Evolutionary conservation across 2,329 filamentous ascomycete species (phyloP).

Genomic region (Byssothecium circinans): DNA sequence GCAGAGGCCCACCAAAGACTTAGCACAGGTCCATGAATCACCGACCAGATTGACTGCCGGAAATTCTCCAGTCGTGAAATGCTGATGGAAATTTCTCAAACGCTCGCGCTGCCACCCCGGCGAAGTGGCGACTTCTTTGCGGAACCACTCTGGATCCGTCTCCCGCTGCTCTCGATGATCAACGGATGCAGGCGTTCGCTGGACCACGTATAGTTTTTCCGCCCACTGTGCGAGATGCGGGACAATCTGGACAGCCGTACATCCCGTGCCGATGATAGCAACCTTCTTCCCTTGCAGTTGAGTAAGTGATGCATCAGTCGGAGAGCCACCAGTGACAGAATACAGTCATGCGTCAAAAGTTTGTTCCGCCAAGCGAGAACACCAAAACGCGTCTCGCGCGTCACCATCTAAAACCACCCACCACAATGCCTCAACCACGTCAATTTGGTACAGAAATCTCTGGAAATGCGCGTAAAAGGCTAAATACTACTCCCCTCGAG

Average conservation of each 20-base stretch:
- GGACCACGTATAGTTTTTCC: constrained; percentile 58
- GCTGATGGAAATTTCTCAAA: constrained; percentile 48
- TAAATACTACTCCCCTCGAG: too few relatives aligned
- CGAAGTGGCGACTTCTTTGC: constrained; percentile 29
- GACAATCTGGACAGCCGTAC: constrained; percentile 38
- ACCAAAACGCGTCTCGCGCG: too few relatives aligned
- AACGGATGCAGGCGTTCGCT: constrained; percentile 56
- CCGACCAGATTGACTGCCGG: constrained; percentile 45
- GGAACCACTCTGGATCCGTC: constrained; percentile 35
- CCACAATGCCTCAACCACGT: too few relatives aligned
- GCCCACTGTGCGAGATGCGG: constrained; percentile 50
- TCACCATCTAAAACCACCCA: too few relatives aligned
- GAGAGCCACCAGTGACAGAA: constrained; percentile 26
- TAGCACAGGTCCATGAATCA: constrained; percentile 51
- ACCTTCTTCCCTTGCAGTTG: constrained; percentile 43
- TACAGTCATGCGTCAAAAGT: too few relatives aligned
- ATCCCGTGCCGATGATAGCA: constrained; percentile 39
- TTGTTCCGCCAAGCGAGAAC: too few relatives aligned
- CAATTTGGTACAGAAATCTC: too few relatives aligned
- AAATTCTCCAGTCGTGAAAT: constrained; percentile 33
- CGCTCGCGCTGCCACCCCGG: constrained; percentile 55
- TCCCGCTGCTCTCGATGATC: constrained; percentile 34
- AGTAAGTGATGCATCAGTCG: constrained; percentile 22
- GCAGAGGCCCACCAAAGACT: constrained; percentile 3
- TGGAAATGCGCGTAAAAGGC: too few relatives aligned